Evolutionary conservation across 306 rosid genomes (phyloP).

Genomic region (Crotalaria pallida): DNA sequence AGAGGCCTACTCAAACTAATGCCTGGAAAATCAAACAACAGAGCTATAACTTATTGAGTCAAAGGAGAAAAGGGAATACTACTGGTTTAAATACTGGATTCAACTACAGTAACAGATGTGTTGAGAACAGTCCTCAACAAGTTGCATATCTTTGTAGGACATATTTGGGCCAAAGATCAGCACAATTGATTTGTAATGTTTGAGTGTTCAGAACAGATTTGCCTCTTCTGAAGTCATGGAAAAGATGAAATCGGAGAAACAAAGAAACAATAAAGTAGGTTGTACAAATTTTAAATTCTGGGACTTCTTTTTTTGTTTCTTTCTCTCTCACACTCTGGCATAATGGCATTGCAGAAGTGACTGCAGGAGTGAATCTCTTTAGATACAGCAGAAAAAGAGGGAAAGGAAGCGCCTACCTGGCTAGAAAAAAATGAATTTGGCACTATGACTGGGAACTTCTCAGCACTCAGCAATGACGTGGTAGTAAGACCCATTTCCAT

Average conservation of each 20-base stretch:
- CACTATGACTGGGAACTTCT: constrained; percentile 84
- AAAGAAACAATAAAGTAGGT: neutral
- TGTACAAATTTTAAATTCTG: neutral
- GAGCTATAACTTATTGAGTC: neutral
- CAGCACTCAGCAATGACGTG: constrained; percentile 75
- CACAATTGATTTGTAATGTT: neutral
- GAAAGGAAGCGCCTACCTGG: constrained; percentile 43
- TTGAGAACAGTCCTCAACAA: neutral
- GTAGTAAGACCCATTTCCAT: constrained; percentile 90
- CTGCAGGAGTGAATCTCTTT: neutral
- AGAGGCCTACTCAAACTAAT: neutral
- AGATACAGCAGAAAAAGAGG: neutral
- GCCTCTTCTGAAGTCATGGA: neutral
- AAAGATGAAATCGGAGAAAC: constrained; percentile 10
- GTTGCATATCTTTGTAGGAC: neutral
- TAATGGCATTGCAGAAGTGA: constrained; percentile 12
- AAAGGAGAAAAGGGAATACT: neutral
- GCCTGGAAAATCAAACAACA: neutral
- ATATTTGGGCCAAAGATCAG: neutral
- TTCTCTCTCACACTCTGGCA: neutral
- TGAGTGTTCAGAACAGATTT: constrained; percentile 2
- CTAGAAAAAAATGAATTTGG: constrained; percentile 88
- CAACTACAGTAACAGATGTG: neutral
- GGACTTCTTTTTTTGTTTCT: neutral
- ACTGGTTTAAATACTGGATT: neutral